A percentile compares a stretch with the other conserved stretches of the same genome.
Evolutionary conservation across 768 basidiomycete species (phyloP).

Genomic region (Mycena epipterygia): DNA sequence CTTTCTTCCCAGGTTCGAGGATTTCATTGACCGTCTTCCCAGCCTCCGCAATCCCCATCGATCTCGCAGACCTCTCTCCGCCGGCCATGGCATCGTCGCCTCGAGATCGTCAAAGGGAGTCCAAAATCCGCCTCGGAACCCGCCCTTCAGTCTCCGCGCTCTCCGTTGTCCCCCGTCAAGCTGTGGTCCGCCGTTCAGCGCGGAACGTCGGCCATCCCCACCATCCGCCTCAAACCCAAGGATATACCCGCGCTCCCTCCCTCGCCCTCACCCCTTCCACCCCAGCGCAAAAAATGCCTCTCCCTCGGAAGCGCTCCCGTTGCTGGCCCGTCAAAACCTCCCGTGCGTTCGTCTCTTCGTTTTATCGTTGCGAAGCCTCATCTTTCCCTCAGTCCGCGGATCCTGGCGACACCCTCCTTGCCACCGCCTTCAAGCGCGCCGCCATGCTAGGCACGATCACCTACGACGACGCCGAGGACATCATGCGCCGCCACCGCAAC

Average conservation of each 20-base stretch:
- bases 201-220: constrained; percentile 3
- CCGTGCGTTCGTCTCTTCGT: background rate
- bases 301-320: background rate
- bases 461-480: constrained; percentile 5
- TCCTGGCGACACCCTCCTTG: constrained; percentile 1
- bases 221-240: constrained; percentile 1
- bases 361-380: background rate
- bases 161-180: constrained; percentile 12
- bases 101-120: constrained; percentile 6
- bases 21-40: background rate
- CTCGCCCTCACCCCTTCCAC: background rate
- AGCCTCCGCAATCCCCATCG: background rate
- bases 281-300: background rate
- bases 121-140: constrained; percentile 4
- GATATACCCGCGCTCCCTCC: background rate
- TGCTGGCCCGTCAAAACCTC: background rate
- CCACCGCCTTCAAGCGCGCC: constrained; percentile 23
- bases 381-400: background rate
- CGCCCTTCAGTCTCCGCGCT: background rate
- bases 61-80: background rate
- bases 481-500: constrained; percentile 5
- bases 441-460: constrained; percentile 27
- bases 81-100: constrained; percentile 24
- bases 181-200: constrained; percentile 24
- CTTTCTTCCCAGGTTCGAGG: background rate